These are phyloP conservation scores for Biscogniauxia sp. DNA, from an alignment of 2,329 filamentous ascomycete genomes.

Conservation along the genomic window DNA sequence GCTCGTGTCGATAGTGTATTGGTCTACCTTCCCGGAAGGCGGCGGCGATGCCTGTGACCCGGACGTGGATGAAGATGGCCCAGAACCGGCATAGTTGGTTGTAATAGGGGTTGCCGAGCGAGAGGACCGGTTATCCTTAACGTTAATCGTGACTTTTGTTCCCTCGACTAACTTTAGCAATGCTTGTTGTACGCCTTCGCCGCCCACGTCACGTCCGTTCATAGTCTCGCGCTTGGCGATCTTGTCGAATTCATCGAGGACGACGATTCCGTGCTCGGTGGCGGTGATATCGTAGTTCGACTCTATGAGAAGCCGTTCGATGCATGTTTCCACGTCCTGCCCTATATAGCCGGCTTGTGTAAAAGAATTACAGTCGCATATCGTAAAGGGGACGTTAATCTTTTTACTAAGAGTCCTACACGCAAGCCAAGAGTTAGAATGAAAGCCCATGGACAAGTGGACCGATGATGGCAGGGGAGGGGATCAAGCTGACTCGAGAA, in stretches of 20 bases:
- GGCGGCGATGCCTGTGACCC: slow-evolving; percentile 44
- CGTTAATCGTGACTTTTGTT: slow-evolving; percentile 86
- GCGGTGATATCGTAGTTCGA: slow-evolving; percentile 83
- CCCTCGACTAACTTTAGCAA: slow-evolving; percentile 95
- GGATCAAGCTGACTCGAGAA: slow-evolving; percentile 60
- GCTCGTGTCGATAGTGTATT: slow-evolving; percentile 80
- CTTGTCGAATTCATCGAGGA: slow-evolving; percentile 96
- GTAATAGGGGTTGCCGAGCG: slow-evolving; percentile 52
- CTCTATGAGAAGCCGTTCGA: slow-evolving; percentile 85
- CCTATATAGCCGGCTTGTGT: slow-evolving; percentile 97
- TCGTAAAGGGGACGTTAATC: slow-evolving; percentile 92
- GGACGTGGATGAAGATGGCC: slow-evolving; percentile 41
- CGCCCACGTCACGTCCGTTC: slow-evolving; percentile 90
- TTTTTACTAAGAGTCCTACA: slow-evolving; percentile 81
- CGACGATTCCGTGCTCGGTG: slow-evolving; percentile 89
- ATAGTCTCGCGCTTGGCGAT: slow-evolving; percentile 84
- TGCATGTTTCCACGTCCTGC: slow-evolving; percentile 94
- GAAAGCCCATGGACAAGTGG: background rate
- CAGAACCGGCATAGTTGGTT: slow-evolving; percentile 48
- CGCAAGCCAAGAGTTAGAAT: slow-evolving; percentile 6
- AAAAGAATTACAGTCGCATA: slow-evolving; percentile 93
- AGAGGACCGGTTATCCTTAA: slow-evolving; percentile 69
- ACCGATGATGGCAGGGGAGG: background rate
- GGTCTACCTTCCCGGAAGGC: slow-evolving; percentile 52
- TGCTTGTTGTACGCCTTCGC: slow-evolving; percentile 95